Evolutionary conservation across 2,329 filamentous ascomycete species (phyloP).

Genomic region (Colletotrichum lindemuthianum): DNA sequence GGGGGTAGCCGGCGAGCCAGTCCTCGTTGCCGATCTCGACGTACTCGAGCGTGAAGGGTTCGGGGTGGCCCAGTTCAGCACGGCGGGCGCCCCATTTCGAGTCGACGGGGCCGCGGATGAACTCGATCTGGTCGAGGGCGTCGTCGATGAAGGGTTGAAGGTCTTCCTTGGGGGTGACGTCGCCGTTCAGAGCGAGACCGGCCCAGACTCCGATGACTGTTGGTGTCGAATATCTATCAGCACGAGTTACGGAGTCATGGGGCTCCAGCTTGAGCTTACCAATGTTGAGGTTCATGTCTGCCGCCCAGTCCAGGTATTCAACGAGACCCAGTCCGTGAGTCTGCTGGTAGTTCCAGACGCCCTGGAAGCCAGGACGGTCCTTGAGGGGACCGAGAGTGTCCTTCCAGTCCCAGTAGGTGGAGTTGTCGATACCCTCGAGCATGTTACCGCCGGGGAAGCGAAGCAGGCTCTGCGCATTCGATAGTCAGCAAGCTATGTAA

Average conservation of each 20-base stretch:
- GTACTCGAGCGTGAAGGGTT: slow-evolving; percentile 69
- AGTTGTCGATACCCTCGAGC: slow-evolving; percentile 58
- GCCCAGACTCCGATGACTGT: slow-evolving; percentile 66
- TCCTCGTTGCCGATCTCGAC: slow-evolving; percentile 78
- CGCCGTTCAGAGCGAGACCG: slow-evolving; percentile 65
- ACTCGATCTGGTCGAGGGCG: slow-evolving; percentile 71
- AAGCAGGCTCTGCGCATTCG: slow-evolving; percentile 55
- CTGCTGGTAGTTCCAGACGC: slow-evolving; percentile 69
- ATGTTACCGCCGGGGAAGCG: slow-evolving; percentile 75
- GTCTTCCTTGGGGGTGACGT: slow-evolving; percentile 60
- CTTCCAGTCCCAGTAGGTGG: slow-evolving; percentile 62
- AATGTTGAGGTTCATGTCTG: slow-evolving; percentile 68
- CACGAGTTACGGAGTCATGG: background rate
- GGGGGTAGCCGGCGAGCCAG: slow-evolving; percentile 62
- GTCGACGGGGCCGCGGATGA: slow-evolving; percentile 63
- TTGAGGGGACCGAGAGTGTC: slow-evolving; percentile 64
- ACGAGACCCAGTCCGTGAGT: slow-evolving; percentile 70
- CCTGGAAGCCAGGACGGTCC: slow-evolving; percentile 64
- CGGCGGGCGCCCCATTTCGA: slow-evolving; percentile 68
- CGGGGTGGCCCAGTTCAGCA: slow-evolving; percentile 67
- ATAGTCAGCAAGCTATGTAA: background rate
- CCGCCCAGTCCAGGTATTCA: slow-evolving; percentile 70
- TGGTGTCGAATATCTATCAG: slow-evolving; percentile 22
- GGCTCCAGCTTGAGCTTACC: slow-evolving; percentile 42
- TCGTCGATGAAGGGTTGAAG: slow-evolving; percentile 67